A percentile compares a stretch with the other conserved stretches of the same genome.
These are phyloP conservation scores for Leptographium galeiforme DNA, from an alignment of 2,329 filamentous ascomycete species.

Conservation along the genomic window DNA sequence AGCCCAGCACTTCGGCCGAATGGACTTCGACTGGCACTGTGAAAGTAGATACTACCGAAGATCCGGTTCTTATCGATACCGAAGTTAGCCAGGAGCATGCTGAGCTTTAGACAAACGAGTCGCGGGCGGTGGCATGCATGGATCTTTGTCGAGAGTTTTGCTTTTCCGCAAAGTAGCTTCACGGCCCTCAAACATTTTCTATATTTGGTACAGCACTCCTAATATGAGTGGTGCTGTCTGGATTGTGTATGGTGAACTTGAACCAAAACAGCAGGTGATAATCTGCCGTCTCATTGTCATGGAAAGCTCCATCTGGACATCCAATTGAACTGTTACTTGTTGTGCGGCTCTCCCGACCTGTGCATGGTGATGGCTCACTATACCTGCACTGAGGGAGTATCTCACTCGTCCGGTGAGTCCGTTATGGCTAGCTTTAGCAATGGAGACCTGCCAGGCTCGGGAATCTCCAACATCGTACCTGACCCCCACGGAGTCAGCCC, in stretches of 20 bases:
- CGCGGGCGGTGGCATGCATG: not conserved
- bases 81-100: slow-evolving; percentile 45
- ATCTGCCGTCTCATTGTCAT: slow-evolving; percentile 50
- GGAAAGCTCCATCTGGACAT: slow-evolving; percentile 52
- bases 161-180: too few relatives aligned
- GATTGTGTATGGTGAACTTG: slow-evolving; percentile 50
- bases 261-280: slow-evolving; percentile 49
- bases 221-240: slow-evolving; percentile 45
- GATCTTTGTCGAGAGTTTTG: too few relatives aligned
- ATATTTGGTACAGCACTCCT: too few relatives aligned
- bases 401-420: too few relatives aligned
- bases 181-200: too few relatives aligned
- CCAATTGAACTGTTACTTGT: slow-evolving; percentile 40
- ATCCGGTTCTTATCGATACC: slow-evolving; percentile 35
- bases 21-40: slow-evolving; percentile 16
- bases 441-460: too few relatives aligned
- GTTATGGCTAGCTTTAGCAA: too few relatives aligned
- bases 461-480: too few relatives aligned
- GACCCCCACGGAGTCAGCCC: too few relatives aligned
- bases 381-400: too few relatives aligned
- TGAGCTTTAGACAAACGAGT: slow-evolving; percentile 31
- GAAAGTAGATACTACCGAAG: slow-evolving; percentile 11
- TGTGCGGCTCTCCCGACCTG: slow-evolving; percentile 15
- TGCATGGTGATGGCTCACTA: too few relatives aligned
- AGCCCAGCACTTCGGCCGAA: slow-evolving; percentile 12